phyloP scores from a whole-genome alignment of 768 basidiomycete species.

The Exsudoporus frostii region DNA sequence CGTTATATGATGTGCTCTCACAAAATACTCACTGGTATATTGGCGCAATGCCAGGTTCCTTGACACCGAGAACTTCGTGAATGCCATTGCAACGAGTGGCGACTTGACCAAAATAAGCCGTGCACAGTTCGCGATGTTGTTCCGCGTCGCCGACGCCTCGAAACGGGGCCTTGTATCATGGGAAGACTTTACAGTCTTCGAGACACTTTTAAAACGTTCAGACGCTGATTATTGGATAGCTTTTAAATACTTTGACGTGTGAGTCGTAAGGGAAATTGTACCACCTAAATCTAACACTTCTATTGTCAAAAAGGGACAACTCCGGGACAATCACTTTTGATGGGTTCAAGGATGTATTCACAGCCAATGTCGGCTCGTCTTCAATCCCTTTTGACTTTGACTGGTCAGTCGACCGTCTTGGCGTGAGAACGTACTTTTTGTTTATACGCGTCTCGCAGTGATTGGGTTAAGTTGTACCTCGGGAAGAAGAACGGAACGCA shows the following conservation, averaged over 20 bases:
- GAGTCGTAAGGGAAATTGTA: constrained; percentile 33
- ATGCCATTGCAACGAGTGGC: constrained; percentile 86
- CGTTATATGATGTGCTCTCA: constrained; percentile 31
- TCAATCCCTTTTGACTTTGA: constrained; percentile 95
- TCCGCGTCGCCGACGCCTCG: constrained; percentile 81
- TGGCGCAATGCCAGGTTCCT: constrained; percentile 59
- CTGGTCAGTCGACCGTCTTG: constrained; percentile 47
- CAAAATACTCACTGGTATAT: constrained; percentile 13
- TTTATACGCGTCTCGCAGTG: constrained; percentile 41
- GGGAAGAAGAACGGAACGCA: constrained; percentile 90
- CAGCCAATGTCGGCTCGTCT: constrained; percentile 70
- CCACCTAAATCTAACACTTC: constrained; percentile 2
- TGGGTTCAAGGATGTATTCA: constrained; percentile 92
- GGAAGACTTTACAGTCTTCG: constrained; percentile 96
- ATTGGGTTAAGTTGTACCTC: constrained; percentile 95
- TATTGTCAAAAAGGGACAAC: constrained; percentile 55
- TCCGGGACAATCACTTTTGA: constrained; percentile 93
- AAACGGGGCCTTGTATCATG: constrained; percentile 79
- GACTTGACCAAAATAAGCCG: constrained; percentile 86
- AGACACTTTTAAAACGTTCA: constrained; percentile 87
- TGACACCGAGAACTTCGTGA: constrained; percentile 85
- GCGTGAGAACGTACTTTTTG: neutral
- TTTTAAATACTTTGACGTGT: constrained; percentile 96
- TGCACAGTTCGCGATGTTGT: constrained; percentile 85
- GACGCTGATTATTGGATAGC: constrained; percentile 98